Conservation (phyloP, 2,329 filamentous ascomycete genomes). For the Arthroderma uncinatum region DNA sequence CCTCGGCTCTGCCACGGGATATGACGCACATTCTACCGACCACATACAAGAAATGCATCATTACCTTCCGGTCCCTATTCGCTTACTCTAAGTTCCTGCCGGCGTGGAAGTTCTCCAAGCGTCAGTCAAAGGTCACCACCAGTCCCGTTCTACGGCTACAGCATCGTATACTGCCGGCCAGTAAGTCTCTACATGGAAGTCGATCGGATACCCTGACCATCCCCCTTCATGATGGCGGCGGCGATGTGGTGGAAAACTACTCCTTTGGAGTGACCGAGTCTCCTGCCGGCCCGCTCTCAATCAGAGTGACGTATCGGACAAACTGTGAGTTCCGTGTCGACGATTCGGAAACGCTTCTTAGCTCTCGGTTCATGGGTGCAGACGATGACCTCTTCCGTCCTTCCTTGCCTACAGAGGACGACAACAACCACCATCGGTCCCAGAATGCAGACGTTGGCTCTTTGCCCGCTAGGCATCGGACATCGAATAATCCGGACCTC, state of each 20-base stretch:
- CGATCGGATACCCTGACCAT: constrained; percentile 58
- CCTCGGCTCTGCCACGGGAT: constrained; percentile 31
- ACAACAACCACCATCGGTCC: constrained; percentile 15
- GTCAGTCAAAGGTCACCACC: constrained; percentile 56
- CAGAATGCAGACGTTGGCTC: constrained; percentile 54
- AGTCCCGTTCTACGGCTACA: constrained; percentile 58
- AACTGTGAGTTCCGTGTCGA: constrained; percentile 87
- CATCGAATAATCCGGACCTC: constrained; percentile 45
- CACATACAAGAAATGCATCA: constrained; percentile 93
- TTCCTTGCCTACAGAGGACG: constrained; percentile 48
- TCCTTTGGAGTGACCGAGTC: constrained; percentile 76
- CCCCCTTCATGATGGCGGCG: constrained; percentile 54
- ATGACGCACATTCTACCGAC: constrained; percentile 59
- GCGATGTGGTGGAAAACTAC: constrained; percentile 61
- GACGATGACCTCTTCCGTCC: constrained; percentile 82
- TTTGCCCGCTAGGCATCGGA: constrained; percentile 52
- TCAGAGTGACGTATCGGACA: constrained; percentile 71
- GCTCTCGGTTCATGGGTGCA: constrained; percentile 83
- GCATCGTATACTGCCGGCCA: constrained; percentile 64
- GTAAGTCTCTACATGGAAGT: constrained; percentile 37
- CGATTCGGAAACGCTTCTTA: constrained; percentile 79
- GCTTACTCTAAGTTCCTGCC: constrained; percentile 72
- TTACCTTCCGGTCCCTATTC: constrained; percentile 83
- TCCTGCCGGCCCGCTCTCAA: constrained; percentile 70
- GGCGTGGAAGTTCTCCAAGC: constrained; percentile 72